A percentile compares a stretch with the other conserved stretches of the same genome.
phyloP scores from a whole-genome alignment of 352 stramenopile genomes.

The Sclerospora graminicola region DNA sequence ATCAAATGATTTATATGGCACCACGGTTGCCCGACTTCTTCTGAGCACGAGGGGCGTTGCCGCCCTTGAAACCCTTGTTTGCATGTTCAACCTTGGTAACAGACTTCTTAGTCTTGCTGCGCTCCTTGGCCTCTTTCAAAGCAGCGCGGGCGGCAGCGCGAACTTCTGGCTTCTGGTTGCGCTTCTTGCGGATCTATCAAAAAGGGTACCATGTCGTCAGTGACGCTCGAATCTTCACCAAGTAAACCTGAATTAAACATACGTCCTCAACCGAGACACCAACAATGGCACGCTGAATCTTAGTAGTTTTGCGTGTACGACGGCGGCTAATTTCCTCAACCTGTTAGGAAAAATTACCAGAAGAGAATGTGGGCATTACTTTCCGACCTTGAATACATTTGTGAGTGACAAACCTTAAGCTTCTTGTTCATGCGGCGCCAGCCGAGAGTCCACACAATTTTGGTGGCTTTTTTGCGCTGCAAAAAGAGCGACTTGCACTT shows the following conservation, averaged over 20 bases:
- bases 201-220: neutral
- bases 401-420: conserved; percentile 78
- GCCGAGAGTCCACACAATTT: conserved; percentile 97
- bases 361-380: conserved; percentile 2
- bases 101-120: conserved; percentile 82
- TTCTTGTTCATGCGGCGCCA: conserved; percentile 99
- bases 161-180: conserved; percentile 92
- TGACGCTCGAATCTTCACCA: neutral
- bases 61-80: conserved; percentile 51
- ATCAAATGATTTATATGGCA: conserved; percentile 58
- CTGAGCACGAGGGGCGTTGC: conserved; percentile 54
- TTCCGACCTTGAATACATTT: neutral
- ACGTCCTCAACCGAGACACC: conserved; percentile 93
- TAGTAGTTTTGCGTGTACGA: conserved; percentile 90
- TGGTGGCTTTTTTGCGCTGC: conserved; percentile 99
- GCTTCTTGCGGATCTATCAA: conserved; percentile 94
- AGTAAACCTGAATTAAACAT: conserved; percentile 9
- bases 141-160: conserved; percentile 86
- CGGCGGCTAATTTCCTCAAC: conserved; percentile 76
- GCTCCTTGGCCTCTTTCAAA: conserved; percentile 87
- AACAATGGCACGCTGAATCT: conserved; percentile 96
- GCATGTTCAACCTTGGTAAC: conserved; percentile 42
- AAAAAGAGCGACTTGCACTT: conserved; percentile 98
- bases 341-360: conserved; percentile 11
- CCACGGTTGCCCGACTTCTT: conserved; percentile 88